Conservation (phyloP, 352 stramenopile species). For the Pelagophyceae sp. region DNA sequence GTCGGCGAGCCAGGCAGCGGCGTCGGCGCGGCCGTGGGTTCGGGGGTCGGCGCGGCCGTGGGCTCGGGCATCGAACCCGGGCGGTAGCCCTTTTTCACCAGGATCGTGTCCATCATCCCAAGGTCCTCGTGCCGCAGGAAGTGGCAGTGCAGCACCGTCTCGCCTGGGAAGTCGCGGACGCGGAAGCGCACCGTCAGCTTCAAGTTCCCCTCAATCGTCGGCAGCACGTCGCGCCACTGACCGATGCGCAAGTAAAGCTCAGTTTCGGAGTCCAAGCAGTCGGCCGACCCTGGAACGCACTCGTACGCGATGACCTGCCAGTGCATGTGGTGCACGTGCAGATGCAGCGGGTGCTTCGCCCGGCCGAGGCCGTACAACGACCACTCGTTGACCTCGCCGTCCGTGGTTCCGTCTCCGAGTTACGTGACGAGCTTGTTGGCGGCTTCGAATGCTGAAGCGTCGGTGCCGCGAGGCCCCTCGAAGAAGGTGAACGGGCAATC, state of each 20-base stretch:
- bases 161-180: not conserved
- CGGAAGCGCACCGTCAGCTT: not conserved
- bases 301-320: not conserved
- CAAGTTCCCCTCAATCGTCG: not conserved
- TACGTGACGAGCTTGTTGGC: not conserved
- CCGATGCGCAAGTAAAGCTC: too few relatives aligned
- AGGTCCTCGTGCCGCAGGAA: not conserved
- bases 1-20: too few relatives aligned
- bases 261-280: too few relatives aligned
- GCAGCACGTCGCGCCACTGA: not conserved
- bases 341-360: not conserved
- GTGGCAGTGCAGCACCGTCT: conserved; percentile 1
- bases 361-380: not conserved
- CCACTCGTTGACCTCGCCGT: not conserved
- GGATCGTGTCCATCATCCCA: not conserved
- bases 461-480: not conserved
- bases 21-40: too few relatives aligned
- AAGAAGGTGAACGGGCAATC: not conserved
- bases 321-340: not conserved
- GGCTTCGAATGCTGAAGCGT: not conserved
- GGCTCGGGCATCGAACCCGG: too few relatives aligned
- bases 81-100: not conserved
- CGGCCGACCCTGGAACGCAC: not conserved
- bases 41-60: too few relatives aligned
- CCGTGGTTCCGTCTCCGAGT: not conserved